phyloP scores from a whole-genome alignment of 2,329 filamentous ascomycete species.

The Colletotrichum sojae region DNA sequence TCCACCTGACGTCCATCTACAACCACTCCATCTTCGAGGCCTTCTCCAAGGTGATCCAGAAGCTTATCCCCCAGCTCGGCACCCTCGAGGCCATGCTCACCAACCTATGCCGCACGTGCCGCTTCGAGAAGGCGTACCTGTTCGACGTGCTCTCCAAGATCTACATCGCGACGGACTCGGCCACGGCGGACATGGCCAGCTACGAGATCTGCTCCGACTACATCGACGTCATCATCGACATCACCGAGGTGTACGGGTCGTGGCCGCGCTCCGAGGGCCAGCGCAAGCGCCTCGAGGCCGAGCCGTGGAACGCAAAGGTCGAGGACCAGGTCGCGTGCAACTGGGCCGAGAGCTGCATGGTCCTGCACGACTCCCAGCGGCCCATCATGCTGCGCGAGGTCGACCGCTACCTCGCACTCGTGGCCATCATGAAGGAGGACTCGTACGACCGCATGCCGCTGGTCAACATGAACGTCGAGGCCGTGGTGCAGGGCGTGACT shows the following conservation, averaged over 20 bases:
- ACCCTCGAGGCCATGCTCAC: constrained; percentile 95
- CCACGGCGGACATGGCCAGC: constrained; percentile 92
- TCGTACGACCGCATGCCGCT: constrained; percentile 87
- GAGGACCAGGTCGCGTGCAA: constrained; percentile 77
- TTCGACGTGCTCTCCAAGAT: constrained; percentile 99
- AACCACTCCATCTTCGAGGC: constrained; percentile 99
- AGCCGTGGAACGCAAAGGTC: constrained; percentile 72
- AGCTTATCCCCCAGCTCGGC: constrained; percentile 92
- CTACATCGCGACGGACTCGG: constrained; percentile 96
- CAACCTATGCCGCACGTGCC: constrained; percentile 91
- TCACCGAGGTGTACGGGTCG: constrained; percentile 92
- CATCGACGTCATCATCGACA: constrained; percentile 97
- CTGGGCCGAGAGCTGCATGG: constrained; percentile 78
- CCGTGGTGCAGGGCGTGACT: constrained; percentile 82
- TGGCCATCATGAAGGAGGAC: constrained; percentile 89
- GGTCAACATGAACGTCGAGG: constrained; percentile 89
- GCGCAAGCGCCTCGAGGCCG: constrained; percentile 69
- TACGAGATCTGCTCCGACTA: constrained; percentile 99
- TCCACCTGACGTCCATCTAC: constrained; percentile 98
- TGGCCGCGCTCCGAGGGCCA: constrained; percentile 74
- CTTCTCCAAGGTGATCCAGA: constrained; percentile 98
- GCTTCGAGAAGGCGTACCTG: constrained; percentile 97
- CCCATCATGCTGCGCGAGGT: constrained; percentile 79
- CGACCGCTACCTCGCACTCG: constrained; percentile 82
- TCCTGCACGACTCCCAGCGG: constrained; percentile 74